Evolutionary conservation across 2,329 filamentous ascomycete genomes (phyloP), one percentile per base, ranked within the genome.

Genomic region (Geoglossum cookeanum): DNA sequence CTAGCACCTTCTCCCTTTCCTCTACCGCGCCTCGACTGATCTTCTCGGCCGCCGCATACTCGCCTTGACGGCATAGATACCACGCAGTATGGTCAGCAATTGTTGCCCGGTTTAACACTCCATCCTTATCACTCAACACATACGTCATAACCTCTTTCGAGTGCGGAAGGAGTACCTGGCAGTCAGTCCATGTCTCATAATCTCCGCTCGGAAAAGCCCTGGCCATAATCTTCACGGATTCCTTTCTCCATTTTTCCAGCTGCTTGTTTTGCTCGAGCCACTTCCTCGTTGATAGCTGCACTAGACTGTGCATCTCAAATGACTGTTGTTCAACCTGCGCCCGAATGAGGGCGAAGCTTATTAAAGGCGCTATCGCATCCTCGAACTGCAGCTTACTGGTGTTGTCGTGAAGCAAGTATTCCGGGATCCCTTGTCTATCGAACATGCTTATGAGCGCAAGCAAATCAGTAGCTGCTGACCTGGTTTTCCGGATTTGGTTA

Each of bases 161-260:
- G 17, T 65, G 62, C 37, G 63, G 63, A 37, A 62, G 62, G 27
- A 64, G 60, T 32, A 45, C 30, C 42, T 60, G 48, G 42, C 62
- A 65, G 33, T 8, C 60, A 44, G 9, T 48, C 64, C 62, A 64
- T 49, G 62, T 62, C 54, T 64, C 57, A 47, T 60, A 64, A 1
- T 60, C 42, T 58, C 60, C 63, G 0, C 6, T 51, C 29, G 63
- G 64, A 49, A 65, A 39, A 29, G 55, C 56, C 49, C 56, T 57
- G 48, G 57, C 53, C 9, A 66, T 55, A 4, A 58, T 55, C 27
- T 37, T 35, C 15, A 64, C 27, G 15, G 62, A 60, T 42, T 55
- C 35, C 15, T 56, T 58, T 53, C 57, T 54, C 60, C 59, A 61
- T 54, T 58, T 27, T 15, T 58, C 56, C 1, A 58, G 1, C 29